Base-by-base conservation (phyloP, 495 filamentous ascomycete genomes). In the Chaetomium tenue region DNA sequence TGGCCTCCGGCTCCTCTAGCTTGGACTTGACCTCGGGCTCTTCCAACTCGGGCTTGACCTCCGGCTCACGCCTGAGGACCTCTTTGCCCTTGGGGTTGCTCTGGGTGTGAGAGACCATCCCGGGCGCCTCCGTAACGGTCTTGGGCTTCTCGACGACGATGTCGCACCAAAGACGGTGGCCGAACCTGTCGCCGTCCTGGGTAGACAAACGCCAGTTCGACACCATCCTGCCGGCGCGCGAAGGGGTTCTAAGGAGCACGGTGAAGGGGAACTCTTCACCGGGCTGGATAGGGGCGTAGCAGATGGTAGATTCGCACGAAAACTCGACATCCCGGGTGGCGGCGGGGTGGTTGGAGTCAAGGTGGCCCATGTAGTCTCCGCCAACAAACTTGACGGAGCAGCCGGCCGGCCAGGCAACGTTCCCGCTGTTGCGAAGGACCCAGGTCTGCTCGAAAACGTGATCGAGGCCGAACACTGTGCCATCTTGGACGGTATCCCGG, bases 161-260 rank as follows among this genome's bases (percentile, higher is more conserved):
- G 65, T 97, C 92, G 73, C 93, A 97, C 94, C 94, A 99, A 42
- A 99, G 80, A 70, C 89, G 88, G 77, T 96, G 91, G 54, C 94
- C 94, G 64, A 99, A 97, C 50, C 89, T 87, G 62, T 81, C 80
- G 33, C 93, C 92, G 65, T 93, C 88, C 28, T 87, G 83, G 53
- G 89, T 84, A 67, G 92, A 94, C 69, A 98, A 83, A 63, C 93
- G 91, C 95, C 95, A 99, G 83, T 97, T 96, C 12, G 93, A 97
- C 68, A 97, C 92, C 65, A 86, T 79, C 66, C 88, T 88, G 25
- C 93, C 91, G 47, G 72, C 66, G 47, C 89, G 86, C 23, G 78
- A 77, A 39, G 93, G 91, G 30, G 91, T 88, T 69, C 90, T 89
- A 73, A 99, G 85, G 48, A 87, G 78, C 55, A 99, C 90, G 50